These are phyloP conservation scores for Coemansia sp. DNA, from an alignment of 192 early-diverging fungal species.

Conservation along the genomic window DNA sequence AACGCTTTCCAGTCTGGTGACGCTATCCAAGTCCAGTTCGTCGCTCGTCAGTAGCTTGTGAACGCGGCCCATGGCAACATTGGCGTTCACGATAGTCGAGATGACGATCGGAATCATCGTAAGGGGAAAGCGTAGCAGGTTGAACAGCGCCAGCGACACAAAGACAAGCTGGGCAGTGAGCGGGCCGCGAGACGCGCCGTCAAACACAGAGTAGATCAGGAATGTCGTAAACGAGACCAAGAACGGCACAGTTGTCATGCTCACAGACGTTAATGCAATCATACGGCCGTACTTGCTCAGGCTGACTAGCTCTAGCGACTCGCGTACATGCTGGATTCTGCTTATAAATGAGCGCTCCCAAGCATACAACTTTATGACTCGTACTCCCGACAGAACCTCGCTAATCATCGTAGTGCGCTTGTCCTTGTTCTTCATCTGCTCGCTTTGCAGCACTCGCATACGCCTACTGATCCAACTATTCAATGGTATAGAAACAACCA, in stretches of 20 bases:
- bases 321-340: slow-evolving; percentile 65
- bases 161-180: slow-evolving; percentile 78
- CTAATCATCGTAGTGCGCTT: slow-evolving; percentile 74
- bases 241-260: slow-evolving; percentile 90
- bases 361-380: slow-evolving; percentile 96
- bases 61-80: slow-evolving; percentile 83
- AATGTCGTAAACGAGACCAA: slow-evolving; percentile 88
- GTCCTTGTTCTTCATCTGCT: slow-evolving; percentile 90
- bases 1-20: slow-evolving; percentile 52
- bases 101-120: slow-evolving; percentile 83
- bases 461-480: slow-evolving; percentile 68
- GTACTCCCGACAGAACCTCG: slow-evolving; percentile 89
- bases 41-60: slow-evolving; percentile 78
- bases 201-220: slow-evolving; percentile 71
- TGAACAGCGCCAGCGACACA: slow-evolving; percentile 91
- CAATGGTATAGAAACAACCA: slow-evolving; percentile 81
- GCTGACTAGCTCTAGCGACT: slow-evolving; percentile 78
- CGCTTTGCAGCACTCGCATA: slow-evolving; percentile 72
- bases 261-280: slow-evolving; percentile 71
- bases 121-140: slow-evolving; percentile 92
- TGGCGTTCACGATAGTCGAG: slow-evolving; percentile 76
- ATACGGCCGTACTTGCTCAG: slow-evolving; percentile 79
- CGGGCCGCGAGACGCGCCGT: slow-evolving; percentile 58
- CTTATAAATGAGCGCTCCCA: slow-evolving; percentile 89
- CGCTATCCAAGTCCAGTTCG: slow-evolving; percentile 76